Conservation (phyloP, 345 rosid species). For the Clarkia xantiana region DNA sequence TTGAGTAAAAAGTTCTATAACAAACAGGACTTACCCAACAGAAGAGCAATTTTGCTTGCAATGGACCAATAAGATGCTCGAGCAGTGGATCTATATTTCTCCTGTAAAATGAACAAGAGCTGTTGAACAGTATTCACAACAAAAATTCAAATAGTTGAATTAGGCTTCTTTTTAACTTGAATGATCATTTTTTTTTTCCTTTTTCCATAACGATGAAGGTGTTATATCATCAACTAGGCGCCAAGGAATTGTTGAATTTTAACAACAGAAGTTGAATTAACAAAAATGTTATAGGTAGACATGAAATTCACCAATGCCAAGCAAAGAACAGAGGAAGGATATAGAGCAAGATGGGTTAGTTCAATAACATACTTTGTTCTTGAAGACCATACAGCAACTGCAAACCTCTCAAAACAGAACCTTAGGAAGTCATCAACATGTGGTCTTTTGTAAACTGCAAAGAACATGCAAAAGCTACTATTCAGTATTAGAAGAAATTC, state of each 20-base stretch:
- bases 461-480: neutral
- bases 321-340: neutral
- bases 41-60: conserved; percentile 29
- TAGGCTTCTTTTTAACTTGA: too few relatives aligned
- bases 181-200: too few relatives aligned
- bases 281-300: neutral
- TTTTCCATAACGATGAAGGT: too few relatives aligned
- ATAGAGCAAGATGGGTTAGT: conserved; percentile 7
- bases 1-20: neutral
- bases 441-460: conserved; percentile 68
- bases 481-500: neutral
- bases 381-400: conserved; percentile 85
- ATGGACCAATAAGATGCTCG: conserved; percentile 21
- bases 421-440: conserved; percentile 43
- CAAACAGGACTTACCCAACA: conserved; percentile 36
- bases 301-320: neutral
- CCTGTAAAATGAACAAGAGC: conserved; percentile 18
- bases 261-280: neutral
- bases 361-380: conserved; percentile 37
- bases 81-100: conserved; percentile 25
- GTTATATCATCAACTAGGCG: too few relatives aligned
- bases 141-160: neutral
- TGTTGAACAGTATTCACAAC: neutral
- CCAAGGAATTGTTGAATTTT: neutral
- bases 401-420: conserved; percentile 74